phyloP scores from a whole-genome alignment of 768 basidiomycete species.

The Chalciporus pseudorubinellus region DNA sequence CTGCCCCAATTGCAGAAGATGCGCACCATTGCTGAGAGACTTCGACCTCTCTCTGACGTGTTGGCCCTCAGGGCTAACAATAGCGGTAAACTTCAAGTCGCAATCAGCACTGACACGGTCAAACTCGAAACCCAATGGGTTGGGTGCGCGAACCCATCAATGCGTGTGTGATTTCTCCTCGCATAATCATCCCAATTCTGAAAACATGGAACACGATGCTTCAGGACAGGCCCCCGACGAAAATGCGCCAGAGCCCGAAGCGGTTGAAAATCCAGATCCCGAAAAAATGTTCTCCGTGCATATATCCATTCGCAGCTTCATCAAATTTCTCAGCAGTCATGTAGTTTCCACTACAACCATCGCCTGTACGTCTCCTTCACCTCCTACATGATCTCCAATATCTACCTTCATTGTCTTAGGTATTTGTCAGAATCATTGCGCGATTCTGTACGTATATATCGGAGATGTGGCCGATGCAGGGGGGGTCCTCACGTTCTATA shows the following conservation, averaged over 20 bases:
- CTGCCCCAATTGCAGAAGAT: conserved; percentile 73
- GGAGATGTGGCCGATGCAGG: conserved; percentile 77
- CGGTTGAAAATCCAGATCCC: conserved; percentile 46
- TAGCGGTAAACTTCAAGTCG: conserved; percentile 50
- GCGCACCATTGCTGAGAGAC: conserved; percentile 74
- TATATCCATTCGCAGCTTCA: conserved; percentile 70
- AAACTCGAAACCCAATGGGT: conserved; percentile 79
- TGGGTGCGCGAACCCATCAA: conserved; percentile 63
- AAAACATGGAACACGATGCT: conserved; percentile 5
- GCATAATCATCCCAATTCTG: not conserved
- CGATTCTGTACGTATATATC: conserved; percentile 88
- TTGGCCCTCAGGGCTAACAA: conserved; percentile 69
- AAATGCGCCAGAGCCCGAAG: conserved; percentile 33
- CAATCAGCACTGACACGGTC: conserved; percentile 67
- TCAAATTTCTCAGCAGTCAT: conserved; percentile 79
- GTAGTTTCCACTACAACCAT: conserved; percentile 82
- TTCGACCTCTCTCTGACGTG: conserved; percentile 66
- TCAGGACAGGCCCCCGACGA: conserved; percentile 28
- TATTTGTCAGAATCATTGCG: conserved; percentile 77
- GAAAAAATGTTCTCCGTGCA: conserved; percentile 61
- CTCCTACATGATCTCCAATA: not conserved
- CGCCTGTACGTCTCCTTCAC: conserved; percentile 57
- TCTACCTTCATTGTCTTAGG: conserved; percentile 40
- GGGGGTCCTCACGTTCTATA: conserved; percentile 85
- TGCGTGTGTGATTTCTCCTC: conserved; percentile 33